phyloP scores from a whole-genome alignment of 768 basidiomycete species.

The Phylloporus sp. region DNA sequence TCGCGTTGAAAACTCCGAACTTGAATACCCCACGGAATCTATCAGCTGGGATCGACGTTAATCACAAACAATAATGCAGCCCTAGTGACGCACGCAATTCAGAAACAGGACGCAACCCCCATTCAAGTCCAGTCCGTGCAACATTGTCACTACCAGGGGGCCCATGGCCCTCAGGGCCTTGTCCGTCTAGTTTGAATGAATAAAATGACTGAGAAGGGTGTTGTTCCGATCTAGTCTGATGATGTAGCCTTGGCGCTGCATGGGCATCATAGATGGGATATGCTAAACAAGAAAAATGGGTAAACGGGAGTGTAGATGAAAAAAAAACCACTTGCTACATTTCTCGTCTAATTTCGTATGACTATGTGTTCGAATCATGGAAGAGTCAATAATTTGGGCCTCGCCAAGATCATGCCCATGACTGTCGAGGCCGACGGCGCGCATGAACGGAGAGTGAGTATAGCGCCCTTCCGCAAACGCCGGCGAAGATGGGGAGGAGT shows the following conservation, averaged over 20 bases:
- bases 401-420: neutral
- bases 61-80: neutral
- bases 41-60: slow-evolving; percentile 53
- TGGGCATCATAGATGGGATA: neutral
- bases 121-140: slow-evolving; percentile 41
- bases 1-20: slow-evolving; percentile 87
- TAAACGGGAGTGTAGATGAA: neutral
- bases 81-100: slow-evolving; percentile 53
- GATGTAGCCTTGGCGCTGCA: neutral
- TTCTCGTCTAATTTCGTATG: neutral
- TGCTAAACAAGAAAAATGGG: slow-evolving; percentile 6
- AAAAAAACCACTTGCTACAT: slow-evolving; percentile 4
- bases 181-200: neutral
- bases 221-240: neutral
- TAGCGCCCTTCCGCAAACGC: slow-evolving; percentile 18
- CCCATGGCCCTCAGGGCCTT: neutral
- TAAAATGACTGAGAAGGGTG: neutral
- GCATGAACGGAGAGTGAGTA: neutral
- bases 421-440: neutral
- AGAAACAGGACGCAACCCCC: slow-evolving; percentile 64
- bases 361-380: neutral
- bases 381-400: neutral
- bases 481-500: slow-evolving; percentile 35
- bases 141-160: slow-evolving; percentile 2
- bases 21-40: slow-evolving; percentile 78